Conservation (phyloP, 257 asterid species). For the Ilex aquifolium region DNA sequence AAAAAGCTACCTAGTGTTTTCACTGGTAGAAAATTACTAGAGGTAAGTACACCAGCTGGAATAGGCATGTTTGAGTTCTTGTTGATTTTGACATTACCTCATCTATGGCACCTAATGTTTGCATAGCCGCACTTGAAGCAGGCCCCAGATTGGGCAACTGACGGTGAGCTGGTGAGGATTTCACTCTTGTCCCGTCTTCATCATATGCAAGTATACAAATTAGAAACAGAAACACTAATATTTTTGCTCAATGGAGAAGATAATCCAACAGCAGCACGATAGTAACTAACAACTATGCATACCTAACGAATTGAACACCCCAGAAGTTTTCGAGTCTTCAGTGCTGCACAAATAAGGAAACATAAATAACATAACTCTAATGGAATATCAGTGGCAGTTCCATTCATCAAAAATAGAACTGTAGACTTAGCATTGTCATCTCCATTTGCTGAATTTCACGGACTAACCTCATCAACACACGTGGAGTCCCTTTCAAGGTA, state of each 20-base stretch:
- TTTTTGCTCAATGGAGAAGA: neutral
- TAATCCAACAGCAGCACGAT: slow-evolving; percentile 5
- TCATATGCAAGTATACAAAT: slow-evolving; percentile 30
- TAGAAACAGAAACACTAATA: slow-evolving; percentile 11
- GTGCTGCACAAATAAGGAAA: slow-evolving; percentile 30
- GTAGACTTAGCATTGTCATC: too few species aligned
- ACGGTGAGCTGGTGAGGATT: slow-evolving; percentile 36
- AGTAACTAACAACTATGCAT: slow-evolving; percentile 8
- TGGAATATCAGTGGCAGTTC: too few species aligned
- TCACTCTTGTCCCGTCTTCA: slow-evolving; percentile 39
- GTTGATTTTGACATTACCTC: slow-evolving; percentile 42
- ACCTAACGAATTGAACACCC: slow-evolving; percentile 47
- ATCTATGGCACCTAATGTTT: slow-evolving; percentile 57
- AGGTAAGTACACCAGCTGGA: too few species aligned
- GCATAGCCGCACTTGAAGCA: slow-evolving; percentile 66
- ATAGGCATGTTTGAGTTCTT: slow-evolving; percentile 1
- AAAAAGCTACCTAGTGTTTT: too few species aligned
- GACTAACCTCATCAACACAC: slow-evolving; percentile 53
- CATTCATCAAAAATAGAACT: too few species aligned
- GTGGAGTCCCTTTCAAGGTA: slow-evolving; percentile 63
- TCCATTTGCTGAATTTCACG: neutral
- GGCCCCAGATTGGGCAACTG: slow-evolving; percentile 24
- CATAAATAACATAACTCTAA: too few species aligned
- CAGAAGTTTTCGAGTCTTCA: slow-evolving; percentile 48
- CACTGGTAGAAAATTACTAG: too few species aligned